Evolutionary conservation across 306 rosid genomes (phyloP).

Genomic region (Vigna trinervia): DNA sequence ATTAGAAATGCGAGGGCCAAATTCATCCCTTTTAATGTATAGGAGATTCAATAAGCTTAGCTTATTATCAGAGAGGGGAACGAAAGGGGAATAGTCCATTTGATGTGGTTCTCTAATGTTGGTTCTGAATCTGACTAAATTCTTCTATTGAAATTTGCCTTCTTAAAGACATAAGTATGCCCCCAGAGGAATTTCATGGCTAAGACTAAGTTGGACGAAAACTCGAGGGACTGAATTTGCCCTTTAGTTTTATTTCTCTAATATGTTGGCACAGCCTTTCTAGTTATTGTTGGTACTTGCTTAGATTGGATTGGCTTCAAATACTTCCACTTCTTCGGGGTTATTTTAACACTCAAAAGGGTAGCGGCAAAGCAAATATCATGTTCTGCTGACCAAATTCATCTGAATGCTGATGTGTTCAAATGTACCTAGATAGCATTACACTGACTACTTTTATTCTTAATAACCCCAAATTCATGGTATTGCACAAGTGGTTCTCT

Average conservation of each 20-base stretch:
- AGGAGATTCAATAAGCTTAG: no score
- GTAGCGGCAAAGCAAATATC: background rate
- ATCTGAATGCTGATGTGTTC: background rate
- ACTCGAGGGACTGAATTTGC: background rate
- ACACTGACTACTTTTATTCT: conserved; percentile 28
- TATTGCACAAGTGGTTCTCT: conserved; percentile 32
- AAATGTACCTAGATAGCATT: background rate
- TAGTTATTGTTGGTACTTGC: background rate
- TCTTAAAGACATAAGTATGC: no score
- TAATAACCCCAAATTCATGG: conserved; percentile 23
- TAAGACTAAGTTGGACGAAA: background rate
- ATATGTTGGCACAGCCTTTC: background rate
- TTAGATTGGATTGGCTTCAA: conserved; percentile 10
- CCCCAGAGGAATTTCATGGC: no score
- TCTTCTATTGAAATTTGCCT: no score
- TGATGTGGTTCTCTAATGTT: background rate
- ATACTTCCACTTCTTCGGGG: background rate
- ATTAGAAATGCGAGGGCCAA: background rate
- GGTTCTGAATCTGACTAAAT: background rate
- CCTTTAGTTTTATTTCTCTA: conserved; percentile 4
- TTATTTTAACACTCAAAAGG: background rate
- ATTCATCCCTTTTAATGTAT: background rate
- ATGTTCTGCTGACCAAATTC: background rate
- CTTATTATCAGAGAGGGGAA: no score
- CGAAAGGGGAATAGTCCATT: background rate